A percentile compares a stretch with the other conserved stretches of the same genome.
Evolutionary conservation across 768 basidiomycete genomes (phyloP).

Genomic region (Mycena galopus): DNA sequence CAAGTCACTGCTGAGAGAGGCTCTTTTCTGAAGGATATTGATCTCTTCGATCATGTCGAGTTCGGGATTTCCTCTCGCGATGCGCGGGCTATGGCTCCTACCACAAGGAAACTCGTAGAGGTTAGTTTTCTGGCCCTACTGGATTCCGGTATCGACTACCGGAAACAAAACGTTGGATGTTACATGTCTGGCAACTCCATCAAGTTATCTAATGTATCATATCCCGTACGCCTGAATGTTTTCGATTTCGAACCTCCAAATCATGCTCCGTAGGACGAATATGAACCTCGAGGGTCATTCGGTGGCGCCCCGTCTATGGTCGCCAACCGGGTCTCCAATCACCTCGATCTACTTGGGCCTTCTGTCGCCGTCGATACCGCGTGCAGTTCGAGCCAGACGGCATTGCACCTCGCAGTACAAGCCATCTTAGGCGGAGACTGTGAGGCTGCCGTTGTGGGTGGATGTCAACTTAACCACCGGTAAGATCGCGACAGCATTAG

Average conservation of each 20-base stretch:
- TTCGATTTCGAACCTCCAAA: background rate
- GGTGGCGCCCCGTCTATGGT: background rate
- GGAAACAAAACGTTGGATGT: background rate
- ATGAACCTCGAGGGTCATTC: background rate
- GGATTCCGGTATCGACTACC: conserved; percentile 50
- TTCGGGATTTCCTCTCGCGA: conserved; percentile 52
- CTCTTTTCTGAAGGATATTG: conserved; percentile 49
- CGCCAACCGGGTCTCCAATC: background rate
- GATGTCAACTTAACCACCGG: background rate
- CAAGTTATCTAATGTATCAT: background rate
- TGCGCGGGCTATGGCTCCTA: conserved; percentile 45
- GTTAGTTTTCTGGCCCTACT: conserved; percentile 50
- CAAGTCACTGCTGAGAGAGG: conserved; percentile 22
- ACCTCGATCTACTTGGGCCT: background rate
- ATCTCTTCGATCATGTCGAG: conserved; percentile 49
- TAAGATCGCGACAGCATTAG: background rate
- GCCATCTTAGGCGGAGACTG: background rate
- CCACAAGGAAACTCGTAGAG: conserved; percentile 48
- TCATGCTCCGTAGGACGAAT: background rate
- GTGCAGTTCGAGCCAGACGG: background rate
- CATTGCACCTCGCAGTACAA: background rate
- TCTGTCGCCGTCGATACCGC: background rate
- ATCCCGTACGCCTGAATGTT: background rate
- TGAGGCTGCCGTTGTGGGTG: background rate
- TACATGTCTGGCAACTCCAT: background rate